Conservation (phyloP, 2,329 filamentous ascomycete genomes). For the Domatiomyces globalis region DNA sequence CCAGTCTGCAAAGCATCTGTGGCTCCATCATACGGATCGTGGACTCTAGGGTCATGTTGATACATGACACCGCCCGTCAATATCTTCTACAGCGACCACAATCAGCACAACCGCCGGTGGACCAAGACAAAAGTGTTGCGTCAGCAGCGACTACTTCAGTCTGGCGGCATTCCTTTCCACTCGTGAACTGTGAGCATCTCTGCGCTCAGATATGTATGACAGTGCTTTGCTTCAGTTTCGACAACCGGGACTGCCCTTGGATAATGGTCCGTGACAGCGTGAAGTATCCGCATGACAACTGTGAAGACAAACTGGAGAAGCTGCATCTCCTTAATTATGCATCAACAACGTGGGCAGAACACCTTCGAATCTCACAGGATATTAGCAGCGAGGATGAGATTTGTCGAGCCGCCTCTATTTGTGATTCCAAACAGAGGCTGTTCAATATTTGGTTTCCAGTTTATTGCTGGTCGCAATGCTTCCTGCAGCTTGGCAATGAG, state of each 20-base stretch:
- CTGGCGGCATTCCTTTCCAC: background rate
- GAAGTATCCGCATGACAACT: background rate
- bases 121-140: background rate
- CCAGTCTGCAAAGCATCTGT: conserved; percentile 6
- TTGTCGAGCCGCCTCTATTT: background rate
- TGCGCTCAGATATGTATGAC: background rate
- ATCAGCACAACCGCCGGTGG: background rate
- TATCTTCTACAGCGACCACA: conserved; percentile 11
- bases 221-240: background rate
- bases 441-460: background rate
- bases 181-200: background rate
- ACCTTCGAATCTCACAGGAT: background rate
- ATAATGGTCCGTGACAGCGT: background rate
- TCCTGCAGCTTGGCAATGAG: background rate
- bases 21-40: conserved; percentile 20
- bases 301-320: background rate
- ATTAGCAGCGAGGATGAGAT: background rate
- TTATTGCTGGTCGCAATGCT: background rate
- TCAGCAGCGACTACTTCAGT: background rate
- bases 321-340: background rate
- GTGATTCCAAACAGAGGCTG: background rate
- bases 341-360: background rate
- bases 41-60: conserved; percentile 16
- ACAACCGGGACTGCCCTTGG: background rate
- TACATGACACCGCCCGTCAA: conserved; percentile 22